These are phyloP conservation scores for Rheum nobile DNA, from an alignment of 148 eudicot species.

Conservation along the genomic window DNA sequence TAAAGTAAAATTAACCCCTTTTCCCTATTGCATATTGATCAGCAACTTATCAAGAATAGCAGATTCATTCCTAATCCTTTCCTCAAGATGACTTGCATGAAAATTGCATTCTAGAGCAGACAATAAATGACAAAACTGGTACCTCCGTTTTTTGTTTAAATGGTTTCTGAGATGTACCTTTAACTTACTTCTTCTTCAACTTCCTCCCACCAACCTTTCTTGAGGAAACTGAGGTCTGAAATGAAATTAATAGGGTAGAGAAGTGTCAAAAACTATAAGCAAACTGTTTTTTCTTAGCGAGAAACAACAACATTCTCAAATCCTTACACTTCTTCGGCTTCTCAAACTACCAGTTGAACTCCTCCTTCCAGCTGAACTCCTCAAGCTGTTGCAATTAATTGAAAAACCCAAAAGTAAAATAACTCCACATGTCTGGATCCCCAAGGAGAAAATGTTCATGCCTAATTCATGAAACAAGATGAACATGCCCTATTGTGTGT, in stretches of 20 bases:
- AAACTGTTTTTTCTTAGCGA: background rate
- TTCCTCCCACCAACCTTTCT: too few species aligned
- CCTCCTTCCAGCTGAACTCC: slow-evolving; percentile 57
- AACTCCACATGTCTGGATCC: too few species aligned
- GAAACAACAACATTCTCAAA: background rate
- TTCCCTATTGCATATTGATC: background rate
- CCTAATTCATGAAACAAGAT: too few species aligned
- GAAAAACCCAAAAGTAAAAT: too few species aligned
- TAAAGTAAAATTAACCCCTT: background rate
- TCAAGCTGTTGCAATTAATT: slow-evolving; percentile 2
- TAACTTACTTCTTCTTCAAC: too few species aligned
- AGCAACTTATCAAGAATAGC: background rate
- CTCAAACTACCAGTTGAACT: slow-evolving; percentile 41
- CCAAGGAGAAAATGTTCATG: too few species aligned
- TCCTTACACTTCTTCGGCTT: slow-evolving; percentile 79
- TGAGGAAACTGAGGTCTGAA: slow-evolving; percentile 63
- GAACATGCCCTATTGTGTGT: too few species aligned
- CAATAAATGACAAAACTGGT: background rate
- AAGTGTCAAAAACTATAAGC: background rate
- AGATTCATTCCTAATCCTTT: too few species aligned
- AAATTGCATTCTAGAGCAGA: too few species aligned
- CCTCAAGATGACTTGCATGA: too few species aligned
- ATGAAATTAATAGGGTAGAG: background rate
- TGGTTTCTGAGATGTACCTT: too few species aligned
- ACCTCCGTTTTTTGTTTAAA: too few species aligned